phyloP scores from a whole-genome alignment of 2,329 filamentous ascomycete species.

The Calonectria pseudoreteaudii region DNA sequence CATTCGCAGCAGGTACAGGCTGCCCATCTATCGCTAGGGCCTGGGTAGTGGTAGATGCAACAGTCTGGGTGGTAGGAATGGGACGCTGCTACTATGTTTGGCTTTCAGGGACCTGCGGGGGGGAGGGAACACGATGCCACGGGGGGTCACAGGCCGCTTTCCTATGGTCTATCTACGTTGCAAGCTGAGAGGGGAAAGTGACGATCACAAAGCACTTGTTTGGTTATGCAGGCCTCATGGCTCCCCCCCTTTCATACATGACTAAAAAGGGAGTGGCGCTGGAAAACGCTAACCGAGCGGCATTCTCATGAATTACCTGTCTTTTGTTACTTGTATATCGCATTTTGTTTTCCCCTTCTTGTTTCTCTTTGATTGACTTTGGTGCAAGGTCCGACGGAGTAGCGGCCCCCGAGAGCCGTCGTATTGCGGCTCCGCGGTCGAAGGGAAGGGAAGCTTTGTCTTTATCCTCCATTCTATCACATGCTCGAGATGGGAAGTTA shows the following conservation, averaged over 20 bases:
- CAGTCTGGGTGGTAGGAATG: neutral
- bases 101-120: neutral
- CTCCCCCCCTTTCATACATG: neutral
- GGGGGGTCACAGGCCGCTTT: neutral
- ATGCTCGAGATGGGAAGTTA: neutral
- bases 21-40: neutral
- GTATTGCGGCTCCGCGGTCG: neutral
- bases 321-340: neutral
- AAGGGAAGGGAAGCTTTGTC: neutral
- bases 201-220: neutral
- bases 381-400: neutral
- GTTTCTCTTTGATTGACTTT: neutral
- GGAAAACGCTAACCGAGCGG: neutral
- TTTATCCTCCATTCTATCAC: neutral
- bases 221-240: neutral
- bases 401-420: neutral
- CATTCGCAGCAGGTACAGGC: conserved; percentile 1
- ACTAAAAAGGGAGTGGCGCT: neutral
- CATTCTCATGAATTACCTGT: neutral
- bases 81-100: neutral
- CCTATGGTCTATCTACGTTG: neutral
- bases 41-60: neutral
- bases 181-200: neutral
- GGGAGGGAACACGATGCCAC: neutral
- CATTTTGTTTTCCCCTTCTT: neutral